Evolutionary conservation across 2,329 filamentous ascomycete genomes (phyloP), one percentile per base, ranked within the genome.

Genomic region (Aureobasidium sp.): DNA sequence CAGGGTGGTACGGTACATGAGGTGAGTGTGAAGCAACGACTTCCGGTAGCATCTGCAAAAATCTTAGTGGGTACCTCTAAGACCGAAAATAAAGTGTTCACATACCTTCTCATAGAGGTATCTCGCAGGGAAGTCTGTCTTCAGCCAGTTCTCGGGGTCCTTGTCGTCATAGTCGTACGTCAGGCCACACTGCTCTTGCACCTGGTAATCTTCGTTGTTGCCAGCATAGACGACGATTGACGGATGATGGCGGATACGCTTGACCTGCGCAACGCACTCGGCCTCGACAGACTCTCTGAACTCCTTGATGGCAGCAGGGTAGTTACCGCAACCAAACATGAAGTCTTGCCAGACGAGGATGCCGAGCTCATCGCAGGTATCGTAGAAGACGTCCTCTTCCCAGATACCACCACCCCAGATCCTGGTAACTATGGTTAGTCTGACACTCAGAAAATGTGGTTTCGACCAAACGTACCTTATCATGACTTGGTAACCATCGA

Each of bases 171-270:
- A 88, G 65, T 96, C 80, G 73, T 96, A 96, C 1, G 85, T 89
- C 63, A 96, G 80, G 0, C 81, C 80, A 66, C 83, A 83, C 29
- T 81, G 81, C 72, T 96, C 91, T 62, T 87, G 87, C 59, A 91
- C 88, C 72, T 93, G 88, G 73, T 97, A 97, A 71, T 97, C 92
- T 73, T 97, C 92, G 69, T 97, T 97, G 76, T 97, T 97, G 15
- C 92, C 93, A 3, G 90, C 91, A 77, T 87, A 96, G 62, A 97
- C 87, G 48, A 92, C 87, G 65, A 97, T 88, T 13, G 85, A 91
- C 0, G 92, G 89, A 70, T 97, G 93, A 71, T 97, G 91, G 47
- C 91, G 83, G 45, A 97, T 79, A 52, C 87, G 78, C 70, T 83
- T 85, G 64, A 91, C 81, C 67, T 92, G 91, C 65, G 83, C 84